Evolutionary conservation across 2,329 filamentous ascomycete species (phyloP), one percentile per base, ranked within the genome.

Genomic region (Hymenoscyphus linearis): DNA sequence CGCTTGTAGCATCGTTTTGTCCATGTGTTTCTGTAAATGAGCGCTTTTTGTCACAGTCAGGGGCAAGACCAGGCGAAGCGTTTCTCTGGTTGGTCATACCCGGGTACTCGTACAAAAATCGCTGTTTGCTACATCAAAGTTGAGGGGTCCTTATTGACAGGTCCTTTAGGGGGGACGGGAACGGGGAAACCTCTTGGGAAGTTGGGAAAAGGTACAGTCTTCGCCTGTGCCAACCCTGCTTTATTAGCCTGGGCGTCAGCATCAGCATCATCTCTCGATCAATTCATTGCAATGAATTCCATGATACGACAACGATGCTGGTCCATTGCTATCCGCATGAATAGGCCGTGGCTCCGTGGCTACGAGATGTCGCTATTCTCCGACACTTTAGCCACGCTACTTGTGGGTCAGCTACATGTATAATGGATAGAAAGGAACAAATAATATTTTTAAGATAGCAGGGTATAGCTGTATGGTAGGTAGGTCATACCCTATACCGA

Each of bases 141-240:
- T 3, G 40, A 57, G 55, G 16, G 37, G 55, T 34, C 31, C 2
- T 18, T 22, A 22, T 35, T 56, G 36, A 37, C 22, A 37, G 6
- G 54, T 37, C 22, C 22, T 40, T 14, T 56, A 13, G 6, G 25
- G 16, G 54, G 35, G 34, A 54, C n/a, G 34, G 37, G n/a, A 18
- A 57, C 55, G 55, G 55, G 55, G 55, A 26, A 35, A 57, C 27
- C 27, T 50, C 55, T n/a, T n/a, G n/a, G n/a, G n/a, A n/a, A n/a
- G n/a, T n/a, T n/a, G n/a, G 37, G 55, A 54, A 35, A 31, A 35
- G 37, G 25, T 36, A 16, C 27, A 26, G 55, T 40, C 18, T 18
- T 26, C 54, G 36, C n/a, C 18, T 50, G 44, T 50, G 44, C 44
- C 22, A 50, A 50, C 44, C 44, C 44, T 50, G 44, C 44, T 12